phyloP scores from a whole-genome alignment of 495 filamentous ascomycete species.

The Talaromyces liani region DNA sequence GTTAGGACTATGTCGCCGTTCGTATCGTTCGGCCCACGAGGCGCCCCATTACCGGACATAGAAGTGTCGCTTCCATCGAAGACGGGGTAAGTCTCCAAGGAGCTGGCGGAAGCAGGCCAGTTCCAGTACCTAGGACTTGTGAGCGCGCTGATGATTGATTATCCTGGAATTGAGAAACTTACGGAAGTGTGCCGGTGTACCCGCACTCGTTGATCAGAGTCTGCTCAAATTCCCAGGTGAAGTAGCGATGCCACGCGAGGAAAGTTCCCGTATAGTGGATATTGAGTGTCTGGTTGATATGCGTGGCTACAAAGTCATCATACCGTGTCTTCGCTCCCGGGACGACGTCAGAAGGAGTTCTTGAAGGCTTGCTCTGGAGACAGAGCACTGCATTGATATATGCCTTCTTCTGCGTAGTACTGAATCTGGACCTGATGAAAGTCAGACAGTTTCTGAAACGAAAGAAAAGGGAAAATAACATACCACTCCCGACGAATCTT shows the following conservation, averaged over 20 bases:
- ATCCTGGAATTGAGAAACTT: background rate
- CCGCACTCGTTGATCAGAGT: slow-evolving; percentile 64
- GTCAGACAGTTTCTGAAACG: too few species aligned
- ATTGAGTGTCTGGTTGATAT: slow-evolving; percentile 53
- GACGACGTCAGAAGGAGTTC: slow-evolving; percentile 30
- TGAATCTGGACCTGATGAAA: slow-evolving; percentile 16
- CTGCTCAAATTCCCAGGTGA: slow-evolving; percentile 55
- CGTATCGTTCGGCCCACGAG: slow-evolving; percentile 14
- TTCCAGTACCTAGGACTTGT: slow-evolving; percentile 47
- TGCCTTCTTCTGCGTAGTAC: slow-evolving; percentile 36
- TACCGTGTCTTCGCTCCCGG: slow-evolving; percentile 47
- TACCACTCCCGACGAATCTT: slow-evolving; percentile 46
- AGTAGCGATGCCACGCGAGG: slow-evolving; percentile 66
- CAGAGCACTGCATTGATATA: slow-evolving; percentile 63
- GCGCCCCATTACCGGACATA: slow-evolving; percentile 54
- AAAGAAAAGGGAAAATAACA: slow-evolving; percentile 1
- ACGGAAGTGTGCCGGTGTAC: slow-evolving; percentile 51
- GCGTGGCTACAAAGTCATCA: slow-evolving; percentile 65
- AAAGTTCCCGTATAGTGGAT: slow-evolving; percentile 64
- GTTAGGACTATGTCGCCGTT: slow-evolving; percentile 19
- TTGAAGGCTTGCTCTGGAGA: slow-evolving; percentile 44
- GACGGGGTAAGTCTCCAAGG: slow-evolving; percentile 50
- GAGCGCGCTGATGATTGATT: background rate
- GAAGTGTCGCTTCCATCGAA: slow-evolving; percentile 56
- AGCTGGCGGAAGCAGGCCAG: slow-evolving; percentile 46